Evolutionary conservation across 2,329 filamentous ascomycete species (phyloP).

Genomic region (Aotearoamyces nothofagi): DNA sequence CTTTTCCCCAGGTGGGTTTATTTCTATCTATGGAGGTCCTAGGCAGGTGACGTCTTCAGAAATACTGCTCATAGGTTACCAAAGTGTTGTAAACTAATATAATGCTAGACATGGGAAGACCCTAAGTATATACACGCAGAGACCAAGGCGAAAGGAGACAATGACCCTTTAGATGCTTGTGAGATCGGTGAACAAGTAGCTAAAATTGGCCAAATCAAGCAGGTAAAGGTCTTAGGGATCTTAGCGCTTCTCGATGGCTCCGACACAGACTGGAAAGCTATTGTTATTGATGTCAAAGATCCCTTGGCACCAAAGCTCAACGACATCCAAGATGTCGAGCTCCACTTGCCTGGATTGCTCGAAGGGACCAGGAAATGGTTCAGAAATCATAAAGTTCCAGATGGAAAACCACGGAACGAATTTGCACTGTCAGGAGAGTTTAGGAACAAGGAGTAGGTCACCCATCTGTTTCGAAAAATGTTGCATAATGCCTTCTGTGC

Average conservation of each 20-base stretch:
- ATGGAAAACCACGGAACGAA: too few relatives aligned
- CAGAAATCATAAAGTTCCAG: too few relatives aligned
- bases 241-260: slow-evolving; percentile 23
- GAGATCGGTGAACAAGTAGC: slow-evolving; percentile 22
- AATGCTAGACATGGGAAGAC: slow-evolving; percentile 30
- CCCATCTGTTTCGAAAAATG: background rate
- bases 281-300: slow-evolving; percentile 24
- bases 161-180: slow-evolving; percentile 27
- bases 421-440: too few relatives aligned
- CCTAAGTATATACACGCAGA: slow-evolving; percentile 24
- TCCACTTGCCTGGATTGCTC: too few relatives aligned
- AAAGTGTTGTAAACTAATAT: too few relatives aligned
- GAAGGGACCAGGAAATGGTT: too few relatives aligned
- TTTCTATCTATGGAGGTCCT: too few relatives aligned
- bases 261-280: slow-evolving; percentile 25
- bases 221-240: slow-evolving; percentile 26
- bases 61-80: too few relatives aligned
- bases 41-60: too few relatives aligned
- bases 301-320: too few relatives aligned
- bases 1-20: slow-evolving; percentile 28
- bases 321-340: too few relatives aligned
- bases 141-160: slow-evolving; percentile 23
- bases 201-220: slow-evolving; percentile 24
- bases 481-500: slow-evolving; percentile 7
- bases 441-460: too few relatives aligned